Evolutionary conservation across 2,329 filamentous ascomycete genomes (phyloP), one percentile per base, ranked within the genome.

Genomic region (Fusarium sp.): DNA sequence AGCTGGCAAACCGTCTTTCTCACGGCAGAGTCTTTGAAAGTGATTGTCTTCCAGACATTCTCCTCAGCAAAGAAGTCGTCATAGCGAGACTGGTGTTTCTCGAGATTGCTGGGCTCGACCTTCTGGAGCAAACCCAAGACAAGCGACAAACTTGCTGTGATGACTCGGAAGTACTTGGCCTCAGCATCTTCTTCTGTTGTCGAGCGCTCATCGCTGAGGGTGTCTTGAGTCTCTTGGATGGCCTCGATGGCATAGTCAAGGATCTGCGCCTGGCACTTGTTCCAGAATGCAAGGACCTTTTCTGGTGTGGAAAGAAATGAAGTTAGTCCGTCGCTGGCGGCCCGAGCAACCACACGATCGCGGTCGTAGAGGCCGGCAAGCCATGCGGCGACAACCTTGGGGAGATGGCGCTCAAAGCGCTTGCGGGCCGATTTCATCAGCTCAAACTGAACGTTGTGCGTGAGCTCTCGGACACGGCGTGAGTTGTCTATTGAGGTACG

Each of bases 401-500:
- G 90, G 66, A 99, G 86, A 73, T 92, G 87, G 68, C 89, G 93
- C 67, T 94, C 94, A 82, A 97, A 93, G 66, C 94, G 90, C 84
- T 96, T 97, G 51, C 94, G 92, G 6, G 87, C 86, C 5, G 88
- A 88, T 70, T 86, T 87, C 75, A 90, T 81, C 12, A 91, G 80
- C 71, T 88, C 86, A 68, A 85, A 82, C 75, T 97, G 94, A 27
- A 97, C 79, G 11, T 82, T 85, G 78, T 98, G 95, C 16, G 95
- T 89, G 44, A 96, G 88, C 80, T 98, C 95, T 68, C 96, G 93
- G 36, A 98, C 95, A 64, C 93, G 89, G 51, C 94, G 92, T 48
- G 93, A 91, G 78, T 93, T 94, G 79, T 98, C 95, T 82, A 98
- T 97, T 16, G 95, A 96, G 37, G 91, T 88, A 64, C 95, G 92